Evolutionary conservation across 768 basidiomycete species (phyloP).

Genomic region (Daedalea quercina): DNA sequence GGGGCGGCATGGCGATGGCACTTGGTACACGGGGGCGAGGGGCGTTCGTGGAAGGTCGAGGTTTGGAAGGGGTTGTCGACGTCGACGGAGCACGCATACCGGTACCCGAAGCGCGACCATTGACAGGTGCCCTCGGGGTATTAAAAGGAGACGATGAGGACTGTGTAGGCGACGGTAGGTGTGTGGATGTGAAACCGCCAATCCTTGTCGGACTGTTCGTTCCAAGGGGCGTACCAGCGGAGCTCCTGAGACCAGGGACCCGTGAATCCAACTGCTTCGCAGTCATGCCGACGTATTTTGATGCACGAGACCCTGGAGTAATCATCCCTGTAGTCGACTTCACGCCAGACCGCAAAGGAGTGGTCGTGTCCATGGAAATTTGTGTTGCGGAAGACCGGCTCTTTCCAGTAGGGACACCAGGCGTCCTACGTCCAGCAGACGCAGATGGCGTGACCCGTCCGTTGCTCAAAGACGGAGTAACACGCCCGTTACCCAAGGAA

Average conservation of each 20-base stretch:
- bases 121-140: constrained; percentile 54
- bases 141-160: constrained; percentile 46
- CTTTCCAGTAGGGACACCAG: constrained; percentile 12
- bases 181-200: constrained; percentile 17
- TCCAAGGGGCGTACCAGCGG: constrained; percentile 9
- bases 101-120: constrained; percentile 28
- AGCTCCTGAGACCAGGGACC: constrained; percentile 17
- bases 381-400: constrained; percentile 9
- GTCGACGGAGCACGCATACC: constrained; percentile 34
- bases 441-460: constrained; percentile 44
- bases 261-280: constrained; percentile 69
- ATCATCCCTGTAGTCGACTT: constrained; percentile 34
- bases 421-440: constrained; percentile 18
- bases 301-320: constrained; percentile 79
- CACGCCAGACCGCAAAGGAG: constrained; percentile 20
- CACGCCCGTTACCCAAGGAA: constrained; percentile 24
- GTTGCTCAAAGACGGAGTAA: constrained; percentile 28
- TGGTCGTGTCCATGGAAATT: constrained; percentile 9
- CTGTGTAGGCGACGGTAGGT: constrained; percentile 30
- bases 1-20: constrained; percentile 76
- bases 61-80: constrained; percentile 34
- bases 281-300: constrained; percentile 79
- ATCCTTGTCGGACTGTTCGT: constrained; percentile 17
- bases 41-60: constrained; percentile 34
- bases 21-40: constrained; percentile 66